phyloP scores from a whole-genome alignment of 306 rosid genomes.

The Vigna hirtella region DNA sequence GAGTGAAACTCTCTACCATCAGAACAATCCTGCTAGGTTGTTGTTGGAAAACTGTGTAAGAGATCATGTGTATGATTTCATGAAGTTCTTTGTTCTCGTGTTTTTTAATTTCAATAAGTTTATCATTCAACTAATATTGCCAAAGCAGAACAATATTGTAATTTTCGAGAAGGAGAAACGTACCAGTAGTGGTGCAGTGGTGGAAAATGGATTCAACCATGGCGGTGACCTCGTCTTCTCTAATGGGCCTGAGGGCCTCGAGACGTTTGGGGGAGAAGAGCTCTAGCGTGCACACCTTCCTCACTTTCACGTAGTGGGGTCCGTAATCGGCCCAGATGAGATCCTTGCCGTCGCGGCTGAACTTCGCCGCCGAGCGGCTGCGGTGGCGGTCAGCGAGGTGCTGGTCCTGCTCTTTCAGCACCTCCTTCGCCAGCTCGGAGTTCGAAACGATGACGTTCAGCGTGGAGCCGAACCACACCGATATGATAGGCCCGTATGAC shows the following conservation, averaged over 20 bases:
- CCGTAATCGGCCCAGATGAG: conserved; percentile 97
- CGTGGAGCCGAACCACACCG: conserved; percentile 89
- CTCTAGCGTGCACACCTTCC: conserved; percentile 91
- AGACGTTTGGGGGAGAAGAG: conserved; percentile 82
- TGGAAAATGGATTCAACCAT: conserved; percentile 85
- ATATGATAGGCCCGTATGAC: conserved; percentile 78
- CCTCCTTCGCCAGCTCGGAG: conserved; percentile 70
- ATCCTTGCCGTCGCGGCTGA: conserved; percentile 84
- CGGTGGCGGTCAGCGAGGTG: conserved; percentile 74
- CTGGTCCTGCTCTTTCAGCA: conserved; percentile 81
- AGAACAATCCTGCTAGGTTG: neutral
- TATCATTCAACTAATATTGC: neutral
- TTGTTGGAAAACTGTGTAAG: neutral
- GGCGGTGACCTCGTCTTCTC: conserved; percentile 92
- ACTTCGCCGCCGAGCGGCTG: conserved; percentile 73
- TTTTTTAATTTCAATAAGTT: neutral
- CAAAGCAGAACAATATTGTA: neutral
- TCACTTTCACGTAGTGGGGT: conserved; percentile 93
- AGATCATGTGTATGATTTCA: neutral
- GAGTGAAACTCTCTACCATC: no score
- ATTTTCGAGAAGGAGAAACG: neutral
- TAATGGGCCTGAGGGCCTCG: conserved; percentile 69
- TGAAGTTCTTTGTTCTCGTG: neutral
- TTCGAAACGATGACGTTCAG: conserved; percentile 75
- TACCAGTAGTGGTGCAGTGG: conserved; percentile 62